Evolutionary conservation across 1,139 yeast species (phyloP), one percentile per base, ranked within the genome.

Genomic region (Scheffersomyces cryptocercus): DNA sequence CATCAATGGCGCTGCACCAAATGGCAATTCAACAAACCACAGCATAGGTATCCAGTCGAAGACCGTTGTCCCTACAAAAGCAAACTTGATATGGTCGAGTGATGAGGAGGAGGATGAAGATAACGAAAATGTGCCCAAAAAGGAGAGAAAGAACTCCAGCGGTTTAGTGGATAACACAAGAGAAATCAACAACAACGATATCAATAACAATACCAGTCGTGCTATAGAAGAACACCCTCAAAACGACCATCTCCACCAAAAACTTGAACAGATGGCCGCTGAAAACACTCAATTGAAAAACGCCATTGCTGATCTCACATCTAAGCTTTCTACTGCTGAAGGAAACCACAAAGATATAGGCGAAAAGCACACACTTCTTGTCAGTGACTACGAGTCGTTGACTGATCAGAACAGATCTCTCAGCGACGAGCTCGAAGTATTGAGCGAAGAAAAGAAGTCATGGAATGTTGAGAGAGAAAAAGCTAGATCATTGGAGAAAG

Each of bases 71-170:
- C 95, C 96, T 1, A 79, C 85, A 31, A 85, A 84, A 59, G 88
- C 95, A 2, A 81, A 84, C 44, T 71, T 88, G 55, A 81, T 88
- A 3, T 88, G 95, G 91, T 84, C 91, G 5, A 84, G 88, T 47
- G 95, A 85, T 49, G 95, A 86, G 52, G 91, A 84, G 44, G 83
- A 77, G 0, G 74, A 63, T 3, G 61, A 54, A 15, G 63, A 59
- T 48, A 52, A 36, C 28, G 64, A 64, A 34, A 75, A 70, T 48
- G 69, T 70, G 30, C 59, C 66, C n/a, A 67, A 68, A 44, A 68
- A 72, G 71, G 77, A 74, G 48, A 43, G 53, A 14, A 61, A 60
- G 38, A 68, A 72, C 28, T 61, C 70, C 2, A 56, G 58, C n/a
- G 11, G 55, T 72, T 32, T 69, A 68, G 47, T 49, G 52, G 24